A percentile compares a stretch with the other conserved stretches of the same genome.
Evolutionary conservation across 208 protist genomes (phyloP).

Genomic region (Phytomonas serpens): DNA sequence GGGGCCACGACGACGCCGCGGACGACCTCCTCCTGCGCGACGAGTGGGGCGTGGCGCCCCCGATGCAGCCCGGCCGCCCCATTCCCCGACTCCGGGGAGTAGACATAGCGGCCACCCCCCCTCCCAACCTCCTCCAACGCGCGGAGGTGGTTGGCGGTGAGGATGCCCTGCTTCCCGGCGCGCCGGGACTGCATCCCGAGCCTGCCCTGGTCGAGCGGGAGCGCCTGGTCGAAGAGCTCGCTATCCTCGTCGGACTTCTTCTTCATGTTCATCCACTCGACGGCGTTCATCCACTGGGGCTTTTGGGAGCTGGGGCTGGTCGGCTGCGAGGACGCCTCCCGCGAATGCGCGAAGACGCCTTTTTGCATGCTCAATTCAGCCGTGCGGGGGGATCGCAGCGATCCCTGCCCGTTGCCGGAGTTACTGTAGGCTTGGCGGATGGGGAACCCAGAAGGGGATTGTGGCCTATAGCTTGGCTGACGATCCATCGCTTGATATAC

Average conservation of each 20-base stretch:
- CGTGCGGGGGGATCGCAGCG: background rate
- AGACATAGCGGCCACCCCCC: background rate
- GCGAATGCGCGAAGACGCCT: background rate
- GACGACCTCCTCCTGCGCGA: background rate
- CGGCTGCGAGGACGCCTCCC: background rate
- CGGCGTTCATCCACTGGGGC: constrained; percentile 46
- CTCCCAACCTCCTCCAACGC: constrained; percentile 28
- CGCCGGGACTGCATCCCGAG: constrained; percentile 30
- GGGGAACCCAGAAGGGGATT: background rate
- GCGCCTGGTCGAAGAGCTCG: constrained; percentile 18
- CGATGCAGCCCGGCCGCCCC: background rate
- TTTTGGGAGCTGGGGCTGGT: background rate
- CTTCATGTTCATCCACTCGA: constrained; percentile 31
- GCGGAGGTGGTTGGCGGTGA: constrained; percentile 44
- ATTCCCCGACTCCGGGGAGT: background rate
- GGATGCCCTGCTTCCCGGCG: constrained; percentile 26
- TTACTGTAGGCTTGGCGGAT: background rate
- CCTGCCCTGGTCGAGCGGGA: constrained; percentile 43
- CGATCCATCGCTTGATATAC: background rate
- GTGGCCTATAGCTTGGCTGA: background rate
- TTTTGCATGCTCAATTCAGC: background rate
- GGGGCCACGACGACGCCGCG: background rate
- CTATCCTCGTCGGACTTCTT: constrained; percentile 9
- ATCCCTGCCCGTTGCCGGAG: background rate
- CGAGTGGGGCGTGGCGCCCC: background rate